phyloP scores from a whole-genome alignment of 352 stramenopile species.

The Achlya hypogyna region DNA sequence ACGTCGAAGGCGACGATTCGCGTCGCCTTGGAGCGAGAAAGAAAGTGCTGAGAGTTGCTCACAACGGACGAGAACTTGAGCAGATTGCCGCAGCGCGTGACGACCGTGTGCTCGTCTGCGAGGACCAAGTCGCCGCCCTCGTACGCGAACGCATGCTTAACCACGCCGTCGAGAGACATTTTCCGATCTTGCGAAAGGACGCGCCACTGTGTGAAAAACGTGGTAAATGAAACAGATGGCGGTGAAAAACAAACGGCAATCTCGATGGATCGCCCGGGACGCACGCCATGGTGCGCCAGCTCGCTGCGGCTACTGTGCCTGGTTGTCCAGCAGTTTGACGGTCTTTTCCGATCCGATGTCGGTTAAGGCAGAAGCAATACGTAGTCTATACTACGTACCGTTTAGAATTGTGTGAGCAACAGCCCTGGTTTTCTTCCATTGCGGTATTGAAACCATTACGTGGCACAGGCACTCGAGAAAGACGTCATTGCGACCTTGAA shows the following conservation, averaged over 20 bases:
- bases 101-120: conserved; percentile 57
- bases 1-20: conserved; percentile 53
- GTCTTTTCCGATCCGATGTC: no score
- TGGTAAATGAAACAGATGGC: no score
- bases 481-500: no score
- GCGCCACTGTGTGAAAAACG: background rate
- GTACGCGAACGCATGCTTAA: conserved; percentile 61
- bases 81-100: conserved; percentile 46
- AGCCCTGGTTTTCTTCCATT: no score
- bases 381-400: no score
- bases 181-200: background rate
- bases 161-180: conserved; percentile 48
- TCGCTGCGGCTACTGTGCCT: no score
- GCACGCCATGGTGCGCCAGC: no score
- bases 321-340: no score
- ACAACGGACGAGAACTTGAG: conserved; percentile 62
- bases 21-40: conserved; percentile 42
- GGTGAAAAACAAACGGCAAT: background rate
- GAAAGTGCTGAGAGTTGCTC: conserved; percentile 52
- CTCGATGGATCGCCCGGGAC: background rate
- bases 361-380: no score
- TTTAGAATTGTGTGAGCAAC: no score
- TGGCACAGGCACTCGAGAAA: no score
- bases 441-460: no score
- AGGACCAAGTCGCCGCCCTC: conserved; percentile 43